Percentiles rank a stretch among this genome's conserved stretches.
Conservation (phyloP, 192 early-diverging fungal genomes). For the Coemansia sp. region DNA sequence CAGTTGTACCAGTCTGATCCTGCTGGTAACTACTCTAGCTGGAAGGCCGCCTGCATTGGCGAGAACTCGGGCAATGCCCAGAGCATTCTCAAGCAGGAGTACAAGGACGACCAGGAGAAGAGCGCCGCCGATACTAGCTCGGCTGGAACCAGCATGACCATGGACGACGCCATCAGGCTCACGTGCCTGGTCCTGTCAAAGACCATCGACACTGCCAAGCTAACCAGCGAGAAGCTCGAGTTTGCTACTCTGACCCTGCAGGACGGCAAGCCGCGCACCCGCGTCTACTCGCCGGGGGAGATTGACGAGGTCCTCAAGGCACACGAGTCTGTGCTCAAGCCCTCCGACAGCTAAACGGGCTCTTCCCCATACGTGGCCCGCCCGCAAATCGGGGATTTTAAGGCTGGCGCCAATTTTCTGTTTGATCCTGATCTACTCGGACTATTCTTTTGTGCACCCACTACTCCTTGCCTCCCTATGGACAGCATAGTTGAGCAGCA, state of each 20-base stretch:
- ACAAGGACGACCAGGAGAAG: slow-evolving; percentile 69
- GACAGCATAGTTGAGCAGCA: slow-evolving; percentile 65
- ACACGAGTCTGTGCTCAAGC: slow-evolving; percentile 39
- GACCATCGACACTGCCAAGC: slow-evolving; percentile 90
- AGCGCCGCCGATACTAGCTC: background rate
- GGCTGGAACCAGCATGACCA: slow-evolving; percentile 35
- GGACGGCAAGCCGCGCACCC: slow-evolving; percentile 22
- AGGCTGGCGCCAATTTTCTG: too few species aligned
- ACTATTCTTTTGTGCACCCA: background rate
- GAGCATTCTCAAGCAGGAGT: slow-evolving; percentile 93
- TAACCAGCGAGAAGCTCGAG: slow-evolving; percentile 88
- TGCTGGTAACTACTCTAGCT: slow-evolving; percentile 97
- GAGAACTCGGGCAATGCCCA: slow-evolving; percentile 88
- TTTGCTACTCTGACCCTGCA: slow-evolving; percentile 76
- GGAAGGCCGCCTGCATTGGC: slow-evolving; percentile 98
- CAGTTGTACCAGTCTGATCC: slow-evolving; percentile 99
- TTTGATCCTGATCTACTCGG: too few species aligned
- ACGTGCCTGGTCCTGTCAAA: slow-evolving; percentile 93
- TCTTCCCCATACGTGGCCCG: too few species aligned
- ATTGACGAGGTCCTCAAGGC: slow-evolving; percentile 37
- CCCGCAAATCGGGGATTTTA: too few species aligned
- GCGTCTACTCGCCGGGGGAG: slow-evolving; percentile 31
- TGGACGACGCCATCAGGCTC: slow-evolving; percentile 86
- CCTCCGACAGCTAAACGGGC: slow-evolving; percentile 13
- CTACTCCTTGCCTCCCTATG: slow-evolving; percentile 35